Evolutionary conservation across 1,284 basidiomycete species (phyloP).

Genomic region (Pseudozyma sp.): DNA sequence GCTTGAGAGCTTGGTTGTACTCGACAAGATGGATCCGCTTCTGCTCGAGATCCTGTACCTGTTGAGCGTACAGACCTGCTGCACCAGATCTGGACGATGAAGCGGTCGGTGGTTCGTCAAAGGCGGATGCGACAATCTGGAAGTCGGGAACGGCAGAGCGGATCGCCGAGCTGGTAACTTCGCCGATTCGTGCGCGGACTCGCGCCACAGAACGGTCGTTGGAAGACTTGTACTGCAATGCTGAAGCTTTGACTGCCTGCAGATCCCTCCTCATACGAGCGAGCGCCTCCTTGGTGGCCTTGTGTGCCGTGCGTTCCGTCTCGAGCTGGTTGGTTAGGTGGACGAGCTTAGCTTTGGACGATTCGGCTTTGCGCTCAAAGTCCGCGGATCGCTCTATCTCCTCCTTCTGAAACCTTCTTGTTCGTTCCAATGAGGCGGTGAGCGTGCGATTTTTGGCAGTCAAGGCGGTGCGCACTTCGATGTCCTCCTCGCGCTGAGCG

Average conservation of each 20-base stretch:
- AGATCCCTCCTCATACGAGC: slow-evolving; percentile 42
- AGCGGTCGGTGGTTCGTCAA: slow-evolving; percentile 23
- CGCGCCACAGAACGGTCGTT: slow-evolving; percentile 48
- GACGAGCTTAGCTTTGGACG: slow-evolving; percentile 36
- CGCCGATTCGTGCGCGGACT: slow-evolving; percentile 45
- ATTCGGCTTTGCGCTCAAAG: slow-evolving; percentile 48
- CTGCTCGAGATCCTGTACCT: slow-evolving; percentile 53
- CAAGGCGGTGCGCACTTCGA: slow-evolving; percentile 54
- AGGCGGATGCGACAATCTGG: slow-evolving; percentile 45
- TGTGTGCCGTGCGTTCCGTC: slow-evolving; percentile 42
- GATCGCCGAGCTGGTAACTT: slow-evolving; percentile 53
- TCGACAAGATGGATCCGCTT: slow-evolving; percentile 45
- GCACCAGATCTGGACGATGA: slow-evolving; percentile 18
- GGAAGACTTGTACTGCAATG: slow-evolving; percentile 46
- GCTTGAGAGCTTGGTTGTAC: slow-evolving; percentile 52
- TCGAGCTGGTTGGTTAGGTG: slow-evolving; percentile 32
- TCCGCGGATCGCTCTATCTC: slow-evolving; percentile 41
- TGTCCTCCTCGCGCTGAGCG: slow-evolving; percentile 54
- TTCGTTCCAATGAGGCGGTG: slow-evolving; percentile 40
- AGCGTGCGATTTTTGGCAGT: slow-evolving; percentile 48
- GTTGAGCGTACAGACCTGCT: slow-evolving; percentile 29
- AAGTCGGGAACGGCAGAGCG: slow-evolving; percentile 50
- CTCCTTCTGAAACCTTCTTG: slow-evolving; percentile 43
- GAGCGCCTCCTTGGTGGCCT: slow-evolving; percentile 50
- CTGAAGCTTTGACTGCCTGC: slow-evolving; percentile 45